Base-by-base conservation (phyloP, 2,329 filamentous ascomycete species). In the Rhynchosporium graminicola region DNA sequence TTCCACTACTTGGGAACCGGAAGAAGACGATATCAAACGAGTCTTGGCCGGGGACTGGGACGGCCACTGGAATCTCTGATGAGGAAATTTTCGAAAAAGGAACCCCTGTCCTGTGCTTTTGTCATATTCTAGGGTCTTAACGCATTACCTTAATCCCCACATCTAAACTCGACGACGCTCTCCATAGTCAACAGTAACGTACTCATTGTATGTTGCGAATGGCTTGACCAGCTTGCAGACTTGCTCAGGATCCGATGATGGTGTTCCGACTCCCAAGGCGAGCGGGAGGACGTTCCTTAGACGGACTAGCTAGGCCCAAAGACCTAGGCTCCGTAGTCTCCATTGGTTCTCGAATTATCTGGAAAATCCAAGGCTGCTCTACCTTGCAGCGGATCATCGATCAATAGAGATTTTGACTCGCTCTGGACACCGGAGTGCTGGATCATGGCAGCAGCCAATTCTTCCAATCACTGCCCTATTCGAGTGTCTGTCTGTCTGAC, bases 121-220 rank as follows among this genome's bases (percentile, higher is more conserved):
- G 28, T 29, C 42, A 3, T 20, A 50, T 26, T 36, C 31, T 56
- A 43, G 28, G 40, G 26, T 55, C 10, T 29, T 26, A 51, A 59
- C 52, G 62, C 63, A 57, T 62, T 63, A 63, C 58, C 63, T 48
- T 62, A 61, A 60, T 60, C 31, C 62, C 56, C 62, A 60, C 56
- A 56, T 36, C 65, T 63, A 65, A 64, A 61, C 42, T 26, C 43
- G 31, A 50, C n/a, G 51, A 55, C 36, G 50, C 52, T 61, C 38
- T 43, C 20, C 42, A 36, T 20, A 20, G 20, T 20, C 20, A 36
- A 6, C 33, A 5, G 6, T 36, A 10, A 36, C 33, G 9, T 36
- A 36, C 5, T 42, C 29, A 36, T 56, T 45, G 63, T 60, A 47
- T 15, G 9, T 59, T 64, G n/a, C 31, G 50, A 57, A 46, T 63